Evolutionary conservation across 352 stramenopile genomes (phyloP).

Genomic region (Paralagenidium karlingii): DNA sequence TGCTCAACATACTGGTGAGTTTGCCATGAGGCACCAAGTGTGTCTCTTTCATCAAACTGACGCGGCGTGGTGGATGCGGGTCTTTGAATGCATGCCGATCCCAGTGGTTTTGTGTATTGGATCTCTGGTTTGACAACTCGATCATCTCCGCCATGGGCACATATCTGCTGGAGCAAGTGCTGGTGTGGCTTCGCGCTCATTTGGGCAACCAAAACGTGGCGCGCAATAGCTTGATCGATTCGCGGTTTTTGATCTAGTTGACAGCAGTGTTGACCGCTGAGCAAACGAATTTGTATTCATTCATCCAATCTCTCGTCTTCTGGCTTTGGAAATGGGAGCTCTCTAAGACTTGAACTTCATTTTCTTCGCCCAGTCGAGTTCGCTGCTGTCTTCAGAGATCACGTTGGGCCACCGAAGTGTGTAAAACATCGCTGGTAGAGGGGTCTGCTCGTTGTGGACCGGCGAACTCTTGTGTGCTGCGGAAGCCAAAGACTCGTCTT

Average conservation of each 20-base stretch:
- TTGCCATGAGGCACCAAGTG: neutral
- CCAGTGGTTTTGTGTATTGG: slow-evolving; percentile 54
- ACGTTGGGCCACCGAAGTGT: slow-evolving; percentile 65
- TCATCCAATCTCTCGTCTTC: too few relatives aligned
- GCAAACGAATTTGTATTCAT: too few relatives aligned
- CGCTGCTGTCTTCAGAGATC: slow-evolving; percentile 73
- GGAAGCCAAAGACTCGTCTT: slow-evolving; percentile 6
- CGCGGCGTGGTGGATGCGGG: too few relatives aligned
- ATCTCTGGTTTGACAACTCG: slow-evolving; percentile 55
- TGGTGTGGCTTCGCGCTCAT: slow-evolving; percentile 20
- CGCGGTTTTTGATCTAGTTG: slow-evolving; percentile 63
- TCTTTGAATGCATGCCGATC: too few relatives aligned
- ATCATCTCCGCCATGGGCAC: slow-evolving; percentile 45
- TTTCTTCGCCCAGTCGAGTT: slow-evolving; percentile 63
- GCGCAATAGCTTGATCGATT: slow-evolving; percentile 41
- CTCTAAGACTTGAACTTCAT: slow-evolving; percentile 71
- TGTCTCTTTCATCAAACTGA: neutral
- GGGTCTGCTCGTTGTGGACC: slow-evolving; percentile 7
- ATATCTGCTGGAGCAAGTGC: slow-evolving; percentile 30
- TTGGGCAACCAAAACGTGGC: slow-evolving; percentile 35
- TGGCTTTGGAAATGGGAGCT: too few relatives aligned
- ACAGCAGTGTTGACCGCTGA: too few relatives aligned
- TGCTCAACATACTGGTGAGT: slow-evolving; percentile 79
- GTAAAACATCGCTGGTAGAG: slow-evolving; percentile 34
- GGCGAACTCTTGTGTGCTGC: neutral